Percentiles rank a stretch among this genome's conserved stretches.
These are phyloP conservation scores for Spizellomyces punctatus DNA, from an alignment of 192 early-diverging fungal species.

Conservation along the genomic window DNA sequence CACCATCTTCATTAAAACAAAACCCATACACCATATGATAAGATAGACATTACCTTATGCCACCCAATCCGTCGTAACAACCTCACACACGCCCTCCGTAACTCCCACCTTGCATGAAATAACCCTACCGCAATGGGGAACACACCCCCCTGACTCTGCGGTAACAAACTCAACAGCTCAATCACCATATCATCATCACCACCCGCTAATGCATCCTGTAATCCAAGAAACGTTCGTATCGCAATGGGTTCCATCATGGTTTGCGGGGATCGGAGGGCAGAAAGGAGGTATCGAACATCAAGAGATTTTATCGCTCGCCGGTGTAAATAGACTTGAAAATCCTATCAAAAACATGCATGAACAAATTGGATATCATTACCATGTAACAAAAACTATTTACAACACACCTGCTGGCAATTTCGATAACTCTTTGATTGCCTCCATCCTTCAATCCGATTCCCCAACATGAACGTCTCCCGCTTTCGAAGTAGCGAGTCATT, in stretches of 20 bases:
- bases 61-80: conserved; percentile 74
- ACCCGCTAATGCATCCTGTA: conserved; percentile 66
- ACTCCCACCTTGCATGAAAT: conserved; percentile 71
- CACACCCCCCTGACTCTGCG: conserved; percentile 79
- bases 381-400: neutral
- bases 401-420: conserved; percentile 62
- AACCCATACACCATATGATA: too few species aligned
- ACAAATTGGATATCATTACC: neutral
- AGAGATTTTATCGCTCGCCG: conserved; percentile 61
- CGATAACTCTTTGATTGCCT: conserved; percentile 74
- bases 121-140: conserved; percentile 80
- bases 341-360: conserved; percentile 42
- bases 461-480: conserved; percentile 73
- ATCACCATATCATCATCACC: conserved; percentile 77
- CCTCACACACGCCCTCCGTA: conserved; percentile 68
- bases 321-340: conserved; percentile 61
- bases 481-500: conserved; percentile 63
- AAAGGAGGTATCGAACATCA: conserved; percentile 73
- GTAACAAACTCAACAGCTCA: conserved; percentile 76
- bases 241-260: conserved; percentile 64
- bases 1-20: neutral
- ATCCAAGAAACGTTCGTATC: conserved; percentile 67
- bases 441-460: conserved; percentile 87
- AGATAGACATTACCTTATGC: conserved; percentile 51
- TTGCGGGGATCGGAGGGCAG: conserved; percentile 51